These are phyloP conservation scores for Pestalotiopsis sp. DNA, from an alignment of 2,329 filamentous ascomycete genomes.

Conservation along the genomic window DNA sequence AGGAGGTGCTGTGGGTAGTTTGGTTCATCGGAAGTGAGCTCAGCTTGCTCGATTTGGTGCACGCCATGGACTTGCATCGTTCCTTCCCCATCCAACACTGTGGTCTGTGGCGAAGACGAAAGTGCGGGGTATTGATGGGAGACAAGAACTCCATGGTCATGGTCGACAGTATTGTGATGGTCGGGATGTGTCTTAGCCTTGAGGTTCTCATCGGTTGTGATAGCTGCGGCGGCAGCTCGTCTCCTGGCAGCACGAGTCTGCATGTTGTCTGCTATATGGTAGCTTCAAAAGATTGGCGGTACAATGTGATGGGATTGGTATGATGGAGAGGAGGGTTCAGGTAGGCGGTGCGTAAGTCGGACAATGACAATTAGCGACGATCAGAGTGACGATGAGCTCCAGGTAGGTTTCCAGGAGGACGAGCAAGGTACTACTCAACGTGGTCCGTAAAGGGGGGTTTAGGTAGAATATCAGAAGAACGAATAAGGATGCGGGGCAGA, in stretches of 20 bases:
- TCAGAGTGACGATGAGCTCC: no score
- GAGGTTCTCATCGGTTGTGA: background rate
- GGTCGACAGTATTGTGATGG: background rate
- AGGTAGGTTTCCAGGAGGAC: background rate
- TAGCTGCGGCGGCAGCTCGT: background rate
- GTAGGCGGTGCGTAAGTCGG: background rate
- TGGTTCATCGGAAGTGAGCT: background rate
- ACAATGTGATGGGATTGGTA: background rate
- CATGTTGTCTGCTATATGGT: background rate
- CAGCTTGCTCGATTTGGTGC: background rate
- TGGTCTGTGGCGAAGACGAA: background rate
- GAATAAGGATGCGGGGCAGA: background rate
- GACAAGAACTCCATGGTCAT: background rate
- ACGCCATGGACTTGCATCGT: background rate
- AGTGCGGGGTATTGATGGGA: background rate
- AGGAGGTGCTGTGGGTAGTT: background rate
- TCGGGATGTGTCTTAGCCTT: background rate
- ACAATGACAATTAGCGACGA: no score
- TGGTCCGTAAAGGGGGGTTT: background rate
- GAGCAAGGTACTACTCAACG: background rate
- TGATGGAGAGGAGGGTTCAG: background rate
- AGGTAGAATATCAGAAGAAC: background rate
- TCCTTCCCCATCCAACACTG: background rate
- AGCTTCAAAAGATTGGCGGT: background rate
- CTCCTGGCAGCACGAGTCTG: background rate